Evolutionary conservation across 805 yeast genomes (phyloP).

Genomic region (Torulaspora maleeae): DNA sequence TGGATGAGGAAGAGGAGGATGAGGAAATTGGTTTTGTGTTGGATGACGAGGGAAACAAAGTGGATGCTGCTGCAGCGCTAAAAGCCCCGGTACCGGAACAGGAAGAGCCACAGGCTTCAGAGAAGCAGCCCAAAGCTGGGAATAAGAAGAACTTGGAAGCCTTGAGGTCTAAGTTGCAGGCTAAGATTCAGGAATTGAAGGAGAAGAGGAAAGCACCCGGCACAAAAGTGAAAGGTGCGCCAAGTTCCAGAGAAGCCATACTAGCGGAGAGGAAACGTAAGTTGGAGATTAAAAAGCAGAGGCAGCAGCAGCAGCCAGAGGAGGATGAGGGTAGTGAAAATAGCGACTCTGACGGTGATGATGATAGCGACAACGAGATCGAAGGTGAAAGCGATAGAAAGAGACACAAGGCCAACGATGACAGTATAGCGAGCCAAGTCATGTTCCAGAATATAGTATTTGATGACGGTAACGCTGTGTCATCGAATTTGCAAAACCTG

Average conservation of each 20-base stretch:
- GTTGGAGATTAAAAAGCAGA: constrained; percentile 35
- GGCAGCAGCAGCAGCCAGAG: constrained; percentile 40
- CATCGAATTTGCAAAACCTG: constrained; percentile 60
- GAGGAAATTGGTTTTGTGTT: constrained; percentile 45
- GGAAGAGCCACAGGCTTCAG: constrained; percentile 22
- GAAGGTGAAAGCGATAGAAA: constrained; percentile 16
- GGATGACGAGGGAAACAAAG: constrained; percentile 68
- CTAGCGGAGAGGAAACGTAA: constrained; percentile 57
- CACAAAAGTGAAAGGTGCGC: constrained; percentile 71
- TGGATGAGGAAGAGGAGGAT: constrained; percentile 17
- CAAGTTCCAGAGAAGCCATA: constrained; percentile 76
- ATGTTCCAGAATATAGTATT: constrained; percentile 80
- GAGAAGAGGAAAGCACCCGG: constrained; percentile 93
- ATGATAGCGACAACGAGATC: constrained; percentile 19
- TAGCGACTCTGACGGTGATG: constrained; percentile 36
- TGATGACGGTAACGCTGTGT: constrained; percentile 72
- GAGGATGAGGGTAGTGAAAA: constrained; percentile 30
- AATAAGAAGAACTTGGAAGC: constrained; percentile 55
- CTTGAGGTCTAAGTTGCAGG: constrained; percentile 73
- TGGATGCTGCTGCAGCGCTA: constrained; percentile 19
- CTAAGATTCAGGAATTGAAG: constrained; percentile 61
- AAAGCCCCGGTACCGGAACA: constrained; percentile 9
- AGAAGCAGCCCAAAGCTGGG: constrained; percentile 27
- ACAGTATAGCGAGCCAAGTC: constrained; percentile 38
- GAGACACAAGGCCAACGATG: constrained; percentile 37